A percentile compares a stretch with the other conserved stretches of the same genome.
Conservation (phyloP, 2,329 filamentous ascomycete genomes). For the Neocatenulostroma microsporum region DNA sequence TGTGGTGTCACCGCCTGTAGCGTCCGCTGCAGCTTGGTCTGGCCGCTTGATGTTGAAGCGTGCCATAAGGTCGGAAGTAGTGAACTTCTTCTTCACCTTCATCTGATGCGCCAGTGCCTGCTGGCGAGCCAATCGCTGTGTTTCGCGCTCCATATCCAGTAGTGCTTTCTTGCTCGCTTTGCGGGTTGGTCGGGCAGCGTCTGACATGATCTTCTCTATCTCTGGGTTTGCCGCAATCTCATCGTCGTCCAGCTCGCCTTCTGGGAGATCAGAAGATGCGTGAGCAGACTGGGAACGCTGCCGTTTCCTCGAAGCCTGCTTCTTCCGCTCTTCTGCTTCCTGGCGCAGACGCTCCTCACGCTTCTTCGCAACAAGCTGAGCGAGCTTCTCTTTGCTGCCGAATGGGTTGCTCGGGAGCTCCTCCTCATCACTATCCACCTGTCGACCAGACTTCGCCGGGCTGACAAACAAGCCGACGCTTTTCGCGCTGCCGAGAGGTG, state of each 20-base stretch:
- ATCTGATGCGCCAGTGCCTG: conserved; percentile 88
- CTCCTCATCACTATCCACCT: conserved; percentile 15
- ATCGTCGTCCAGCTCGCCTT: conserved; percentile 18
- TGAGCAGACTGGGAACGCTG: conserved; percentile 4
- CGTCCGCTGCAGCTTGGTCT: conserved; percentile 5
- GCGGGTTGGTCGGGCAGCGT: conserved; percentile 56
- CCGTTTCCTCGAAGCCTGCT: conserved; percentile 6
- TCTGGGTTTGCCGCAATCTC: conserved; percentile 16
- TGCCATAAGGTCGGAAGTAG: conserved; percentile 72
- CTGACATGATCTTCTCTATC: conserved; percentile 26
- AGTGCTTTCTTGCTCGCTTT: conserved; percentile 92
- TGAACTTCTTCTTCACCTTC: conserved; percentile 79
- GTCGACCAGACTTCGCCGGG: conserved; percentile 20
- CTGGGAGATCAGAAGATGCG: conserved; percentile 21
- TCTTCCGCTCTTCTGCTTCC: conserved; percentile 14
- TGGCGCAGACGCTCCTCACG: conserved; percentile 22
- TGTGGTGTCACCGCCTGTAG: conserved; percentile 1
- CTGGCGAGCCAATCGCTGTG: conserved; percentile 79
- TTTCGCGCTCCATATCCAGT: conserved; percentile 91
- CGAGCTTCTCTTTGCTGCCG: conserved; percentile 21
- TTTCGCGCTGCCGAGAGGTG: conserved; percentile 10
- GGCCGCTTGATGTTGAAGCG: conserved; percentile 55
- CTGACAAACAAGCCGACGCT: conserved; percentile 24
- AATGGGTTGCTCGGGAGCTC: conserved; percentile 18
- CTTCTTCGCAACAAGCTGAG: conserved; percentile 26